phyloP scores from a whole-genome alignment of 495 filamentous ascomycete genomes.

The Daldinia vernicosa region DNA sequence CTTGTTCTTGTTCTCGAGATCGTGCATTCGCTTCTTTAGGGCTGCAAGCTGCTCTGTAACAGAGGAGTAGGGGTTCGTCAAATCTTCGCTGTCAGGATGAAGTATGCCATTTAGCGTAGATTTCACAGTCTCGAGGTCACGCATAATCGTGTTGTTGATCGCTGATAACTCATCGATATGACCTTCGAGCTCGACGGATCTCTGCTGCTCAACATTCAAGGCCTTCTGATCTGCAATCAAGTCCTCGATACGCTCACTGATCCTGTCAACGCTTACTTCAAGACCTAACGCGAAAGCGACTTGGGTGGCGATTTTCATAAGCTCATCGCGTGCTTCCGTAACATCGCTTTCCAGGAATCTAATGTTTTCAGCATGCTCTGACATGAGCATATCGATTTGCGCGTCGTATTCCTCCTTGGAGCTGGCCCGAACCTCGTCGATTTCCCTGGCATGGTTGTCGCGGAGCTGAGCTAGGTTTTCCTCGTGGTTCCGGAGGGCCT shows the following conservation, averaged over 20 bases:
- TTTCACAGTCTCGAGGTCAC: constrained; percentile 62
- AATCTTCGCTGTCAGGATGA: constrained; percentile 46
- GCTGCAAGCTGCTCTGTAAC: constrained; percentile 75
- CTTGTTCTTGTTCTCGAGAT: constrained; percentile 70
- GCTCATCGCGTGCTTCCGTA: constrained; percentile 71
- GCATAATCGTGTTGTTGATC: constrained; percentile 65
- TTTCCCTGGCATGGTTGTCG: constrained; percentile 54
- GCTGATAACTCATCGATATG: constrained; percentile 58
- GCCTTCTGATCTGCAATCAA: constrained; percentile 59
- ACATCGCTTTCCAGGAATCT: constrained; percentile 73
- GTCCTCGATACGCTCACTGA: constrained; percentile 62
- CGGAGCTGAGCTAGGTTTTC: constrained; percentile 57
- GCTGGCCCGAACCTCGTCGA: constrained; percentile 58
- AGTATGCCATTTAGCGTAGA: constrained; percentile 56
- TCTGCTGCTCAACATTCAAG: constrained; percentile 64
- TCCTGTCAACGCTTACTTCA: constrained; percentile 63
- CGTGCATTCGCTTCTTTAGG: constrained; percentile 74
- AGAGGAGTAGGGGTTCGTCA: constrained; percentile 64
- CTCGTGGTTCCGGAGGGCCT: constrained; percentile 59
- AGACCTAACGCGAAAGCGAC: constrained; percentile 62
- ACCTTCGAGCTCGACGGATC: constrained; percentile 59
- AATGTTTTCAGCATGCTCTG: constrained; percentile 68
- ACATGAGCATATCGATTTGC: constrained; percentile 54
- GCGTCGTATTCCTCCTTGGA: constrained; percentile 54
- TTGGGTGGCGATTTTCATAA: constrained; percentile 68